Evolutionary conservation across 805 yeast genomes (phyloP), one percentile per base, ranked within the genome.

Genomic region (Zygotorulaspora chibaensis): DNA sequence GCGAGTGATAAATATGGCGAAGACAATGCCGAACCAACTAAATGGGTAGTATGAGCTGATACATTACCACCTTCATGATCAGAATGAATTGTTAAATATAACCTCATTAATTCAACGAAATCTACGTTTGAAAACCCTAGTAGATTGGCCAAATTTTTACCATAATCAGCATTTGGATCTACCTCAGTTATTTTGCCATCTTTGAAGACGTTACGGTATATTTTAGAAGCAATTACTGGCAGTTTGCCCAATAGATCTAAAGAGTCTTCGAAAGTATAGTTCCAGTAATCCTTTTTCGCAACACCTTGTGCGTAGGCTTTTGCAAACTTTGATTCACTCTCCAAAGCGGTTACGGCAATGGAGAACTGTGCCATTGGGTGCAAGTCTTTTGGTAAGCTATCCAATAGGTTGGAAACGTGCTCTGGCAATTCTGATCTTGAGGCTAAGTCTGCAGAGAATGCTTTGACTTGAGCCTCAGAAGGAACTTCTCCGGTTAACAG

Each of bases 1-100:
- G 93, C 83, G 48, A 81, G 73, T 34, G 90, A 82, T 52, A 85
- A 72, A 75, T 73, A 85, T 60, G 93, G 91, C 37, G 87, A 82
- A 26, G 87, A 79, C 53, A 84, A 73, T 35, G 93, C 90, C 9
- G 90, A 83, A 58, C 93, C 93, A 52, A 84, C 93, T 64, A 84
- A 72, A 70, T 85, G 91, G 48, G 93, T 84, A 54, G 93, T 81
- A 72, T 84, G 93, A 40, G 93, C 93, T 52, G 88, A 81, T 50
- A 84, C 93, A 65, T 84, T 84, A 69, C 93, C 93, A 72, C 93
- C 95, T 74, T 85, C 95, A 73, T 85, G 95, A 67, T 85, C 95
- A 45, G 88, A 79, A 74, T 85, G 95, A 64, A 85, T 81, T 51
- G 91, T 80, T 62, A 84, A 69, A 76, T 85, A 85, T 56, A 86